Percentiles rank a stretch among this genome's conserved stretches.
Evolutionary conservation across 257 asterid species (phyloP).

Genomic region (Solanum corneliomulleri): DNA sequence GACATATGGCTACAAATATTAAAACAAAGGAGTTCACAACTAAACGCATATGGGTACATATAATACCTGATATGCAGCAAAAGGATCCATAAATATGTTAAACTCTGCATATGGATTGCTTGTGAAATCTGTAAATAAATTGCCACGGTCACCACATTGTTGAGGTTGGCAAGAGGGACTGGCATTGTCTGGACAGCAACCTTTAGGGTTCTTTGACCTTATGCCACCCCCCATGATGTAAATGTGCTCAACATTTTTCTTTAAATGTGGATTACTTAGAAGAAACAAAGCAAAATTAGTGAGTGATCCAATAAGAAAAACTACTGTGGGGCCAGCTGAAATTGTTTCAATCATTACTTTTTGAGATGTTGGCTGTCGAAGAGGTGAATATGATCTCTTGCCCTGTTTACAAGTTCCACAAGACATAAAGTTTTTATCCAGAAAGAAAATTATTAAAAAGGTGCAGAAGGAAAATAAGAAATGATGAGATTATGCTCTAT

Average conservation of each 20-base stretch:
- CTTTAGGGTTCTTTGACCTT: constrained; percentile 56
- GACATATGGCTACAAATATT: neutral
- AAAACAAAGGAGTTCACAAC: neutral
- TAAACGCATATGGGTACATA: neutral
- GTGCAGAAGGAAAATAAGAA: neutral
- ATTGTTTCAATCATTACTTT: constrained; percentile 54
- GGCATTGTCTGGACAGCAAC: constrained; percentile 49
- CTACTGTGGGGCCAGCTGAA: constrained; percentile 62
- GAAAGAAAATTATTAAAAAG: neutral
- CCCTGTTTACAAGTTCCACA: constrained; percentile 34
- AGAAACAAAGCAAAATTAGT: constrained; percentile 67
- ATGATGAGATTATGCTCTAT: neutral
- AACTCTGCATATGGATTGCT: constrained; percentile 79
- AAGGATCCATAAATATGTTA: constrained; percentile 81
- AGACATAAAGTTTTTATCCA: neutral
- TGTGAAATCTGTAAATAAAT: constrained; percentile 48
- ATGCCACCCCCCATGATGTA: constrained; percentile 82
- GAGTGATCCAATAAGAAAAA: constrained; percentile 41
- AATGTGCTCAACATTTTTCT: constrained; percentile 53
- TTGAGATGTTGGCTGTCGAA: constrained; percentile 62
- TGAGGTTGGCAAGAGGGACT: constrained; percentile 39
- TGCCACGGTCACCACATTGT: constrained; percentile 64
- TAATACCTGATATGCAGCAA: constrained; percentile 85
- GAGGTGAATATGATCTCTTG: constrained; percentile 50
- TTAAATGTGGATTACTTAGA: constrained; percentile 60